phyloP scores from a whole-genome alignment of 1,284 basidiomycete genomes.

The Puccinia coronata region DNA sequence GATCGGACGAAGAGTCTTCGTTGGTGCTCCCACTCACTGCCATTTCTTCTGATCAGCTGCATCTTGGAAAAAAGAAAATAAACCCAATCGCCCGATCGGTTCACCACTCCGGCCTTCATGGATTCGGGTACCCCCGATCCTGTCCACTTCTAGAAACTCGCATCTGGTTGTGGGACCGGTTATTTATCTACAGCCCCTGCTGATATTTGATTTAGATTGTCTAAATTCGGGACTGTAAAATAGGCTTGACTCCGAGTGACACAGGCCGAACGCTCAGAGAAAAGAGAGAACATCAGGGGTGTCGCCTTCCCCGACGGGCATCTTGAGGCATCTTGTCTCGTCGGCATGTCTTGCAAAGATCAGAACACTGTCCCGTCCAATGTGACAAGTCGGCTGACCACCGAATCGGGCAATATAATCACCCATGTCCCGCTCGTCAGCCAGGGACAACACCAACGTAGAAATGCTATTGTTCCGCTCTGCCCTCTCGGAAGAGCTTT shows the following conservation, averaged over 20 bases:
- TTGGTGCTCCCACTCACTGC: not conserved
- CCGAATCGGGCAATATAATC: not conserved
- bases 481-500: not conserved
- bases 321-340: no score
- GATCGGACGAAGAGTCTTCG: not conserved
- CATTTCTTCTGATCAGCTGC: not conserved
- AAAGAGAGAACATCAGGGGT: no score
- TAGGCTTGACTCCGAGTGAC: no score
- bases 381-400: not conserved
- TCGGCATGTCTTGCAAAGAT: no score
- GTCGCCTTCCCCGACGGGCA: no score
- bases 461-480: not conserved
- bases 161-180: no score
- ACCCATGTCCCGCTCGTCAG: not conserved
- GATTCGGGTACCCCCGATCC: not conserved
- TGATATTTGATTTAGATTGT: no score
- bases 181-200: no score
- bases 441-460: not conserved
- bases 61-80: not conserved
- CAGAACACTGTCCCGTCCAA: no score
- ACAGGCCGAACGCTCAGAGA: no score
- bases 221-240: no score
- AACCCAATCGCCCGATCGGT: not conserved
- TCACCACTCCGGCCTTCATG: not conserved
- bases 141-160: no score